Evolutionary conservation across 2,329 filamentous ascomycete species (phyloP), one percentile per base, ranked within the genome.

Genomic region (Colletotrichum echinochloae): DNA sequence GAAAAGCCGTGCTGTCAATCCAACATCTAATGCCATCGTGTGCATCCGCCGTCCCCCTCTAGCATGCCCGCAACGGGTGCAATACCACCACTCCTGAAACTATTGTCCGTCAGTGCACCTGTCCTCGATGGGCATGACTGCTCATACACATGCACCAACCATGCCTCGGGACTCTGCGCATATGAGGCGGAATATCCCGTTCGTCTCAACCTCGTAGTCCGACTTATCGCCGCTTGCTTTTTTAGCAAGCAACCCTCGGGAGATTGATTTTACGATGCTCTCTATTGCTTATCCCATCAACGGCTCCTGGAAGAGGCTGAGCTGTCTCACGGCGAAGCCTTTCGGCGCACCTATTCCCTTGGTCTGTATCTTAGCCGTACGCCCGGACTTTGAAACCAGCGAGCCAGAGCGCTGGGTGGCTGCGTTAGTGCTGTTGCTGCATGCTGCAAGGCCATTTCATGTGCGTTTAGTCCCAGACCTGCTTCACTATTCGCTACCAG

Each of bases 271-370:
- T 7, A 28, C 16, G 23, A 9, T 57, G 18, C 26, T 35, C 8
- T n/a, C 35, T 26, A n/a, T n/a, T n/a, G n/a, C n/a, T n/a, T n/a
- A 11, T 39, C 54, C 61, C 54, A 35, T 30, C 33, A 35, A 39
- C 8, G 49, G 26, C n/a, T 41, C 37, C 28, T 44, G 33, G 14
- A 9, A 28, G 63, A 46, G 56, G 67, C 63, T 61, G 56, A 44
- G 66, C 41, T 37, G 55, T 56, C 64, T 70, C 66, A 51, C 63
- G 56, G 49, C 37, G 55, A 49, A 55, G 39, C 46, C 39, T 35
- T 65, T 49, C 49, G 62, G 49, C 48, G 26, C 33, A 23, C 20
- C n/a, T n/a, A n/a, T n/a, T 37, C 30, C n/a, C 14, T 56, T 28
- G 39, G 14, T 6, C 7, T 59, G 35, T 18, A 52, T 51, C 18